Conservation (phyloP, 768 basidiomycete species). For the Leccinum arenicola region DNA sequence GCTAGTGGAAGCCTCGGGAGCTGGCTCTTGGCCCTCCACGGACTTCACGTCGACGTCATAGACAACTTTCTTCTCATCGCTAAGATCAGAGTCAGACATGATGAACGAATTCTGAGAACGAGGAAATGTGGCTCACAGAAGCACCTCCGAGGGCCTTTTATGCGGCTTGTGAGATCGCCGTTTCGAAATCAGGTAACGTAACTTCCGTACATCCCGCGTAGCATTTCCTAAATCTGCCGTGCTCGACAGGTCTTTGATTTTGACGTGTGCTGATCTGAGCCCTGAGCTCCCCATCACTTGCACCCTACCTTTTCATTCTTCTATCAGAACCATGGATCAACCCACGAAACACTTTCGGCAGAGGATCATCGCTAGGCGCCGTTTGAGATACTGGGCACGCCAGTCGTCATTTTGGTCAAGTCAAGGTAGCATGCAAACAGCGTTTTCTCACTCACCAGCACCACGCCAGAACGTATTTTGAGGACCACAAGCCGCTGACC, state of each 20-base stretch:
- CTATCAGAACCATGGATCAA: neutral
- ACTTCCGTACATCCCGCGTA: neutral
- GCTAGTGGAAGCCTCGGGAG: neutral
- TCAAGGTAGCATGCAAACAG: neutral
- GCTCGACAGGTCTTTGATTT: neutral
- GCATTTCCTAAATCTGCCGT: neutral
- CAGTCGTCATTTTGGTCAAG: neutral
- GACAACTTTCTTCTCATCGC: neutral
- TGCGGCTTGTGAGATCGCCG: neutral
- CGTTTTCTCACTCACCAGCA: neutral
- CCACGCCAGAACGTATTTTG: neutral
- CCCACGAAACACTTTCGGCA: neutral
- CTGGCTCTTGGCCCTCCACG: conserved; percentile 7
- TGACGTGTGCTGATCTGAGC: neutral
- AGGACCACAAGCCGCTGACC: neutral
- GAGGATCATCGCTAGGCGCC: neutral
- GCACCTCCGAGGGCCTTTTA: neutral
- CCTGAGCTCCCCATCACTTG: neutral
- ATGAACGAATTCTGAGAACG: neutral
- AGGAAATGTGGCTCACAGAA: neutral
- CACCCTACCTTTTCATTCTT: neutral
- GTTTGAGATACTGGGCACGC: neutral
- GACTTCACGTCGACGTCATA: conserved; percentile 6
- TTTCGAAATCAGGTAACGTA: neutral
- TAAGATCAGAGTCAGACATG: conserved; percentile 10